Evolutionary conservation across 441 rosid genomes (phyloP), one percentile per base, ranked within the genome.

Genomic region (Adansonia madagascariensis): DNA sequence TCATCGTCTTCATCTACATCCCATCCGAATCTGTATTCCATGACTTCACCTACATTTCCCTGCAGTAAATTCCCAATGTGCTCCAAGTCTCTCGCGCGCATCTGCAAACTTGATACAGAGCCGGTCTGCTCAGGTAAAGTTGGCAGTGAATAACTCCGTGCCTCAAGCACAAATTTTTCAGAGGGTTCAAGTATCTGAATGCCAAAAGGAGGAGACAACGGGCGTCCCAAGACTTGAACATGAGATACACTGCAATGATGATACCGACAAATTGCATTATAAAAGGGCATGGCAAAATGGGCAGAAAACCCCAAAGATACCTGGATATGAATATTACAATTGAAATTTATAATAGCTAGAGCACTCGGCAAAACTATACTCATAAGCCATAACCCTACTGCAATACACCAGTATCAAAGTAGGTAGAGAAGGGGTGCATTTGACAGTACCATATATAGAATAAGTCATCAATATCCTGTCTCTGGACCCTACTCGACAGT

Each of bases 401-500:
- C n/a, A 35, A 35, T 9, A 63, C 9, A 50, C 41, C 12, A n/a
- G 59, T 62, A 15, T 39, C 77, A 71, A 49, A 20, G 20, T 41
- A 18, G 6, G 74, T 56, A 59, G 56, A 24, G 68, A 76, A 76
- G 71, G 47, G 53, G 56, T 47, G 84, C n/a, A 15, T 15, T 6
- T 72, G 7, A 81, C 89, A 39, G 80, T 59, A 96, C 99, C 98
- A 96, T 83, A 94, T 91, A 65, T 94, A 96, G 85, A 85, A 96
- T 78, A 86, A 79, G 79, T 87, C 91, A 80, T 94, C 97, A 84
- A 86, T 88, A 41, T 88, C 91, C 82, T 93, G 96, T 79, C 80
- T 92, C 88, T 94, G 97, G 80, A 92, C 89, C 75, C 99, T 90
- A 75, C 96, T 94, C 77, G 89, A 80, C 75, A 96, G 87, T 90